phyloP scores from a whole-genome alignment of 2,329 filamentous ascomycete species.

The Didymella pomorum region DNA sequence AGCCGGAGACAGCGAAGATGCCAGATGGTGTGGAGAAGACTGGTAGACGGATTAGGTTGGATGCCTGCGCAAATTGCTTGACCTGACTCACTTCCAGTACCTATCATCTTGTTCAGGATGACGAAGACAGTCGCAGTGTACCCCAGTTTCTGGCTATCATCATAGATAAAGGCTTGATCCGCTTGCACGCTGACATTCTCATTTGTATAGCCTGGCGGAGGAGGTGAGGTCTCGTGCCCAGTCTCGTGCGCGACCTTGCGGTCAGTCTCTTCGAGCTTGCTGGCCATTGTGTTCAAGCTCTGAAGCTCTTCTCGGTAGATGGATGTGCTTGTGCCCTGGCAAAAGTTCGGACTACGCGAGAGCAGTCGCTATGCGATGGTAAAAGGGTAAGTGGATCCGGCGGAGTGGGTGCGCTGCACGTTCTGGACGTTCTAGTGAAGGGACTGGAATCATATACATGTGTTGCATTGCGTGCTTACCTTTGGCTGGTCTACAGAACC shows the following conservation, averaged over 20 bases:
- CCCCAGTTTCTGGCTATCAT: constrained; percentile 45
- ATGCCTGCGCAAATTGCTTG: neutral
- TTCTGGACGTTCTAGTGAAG: constrained; percentile 2
- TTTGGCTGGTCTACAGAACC: neutral
- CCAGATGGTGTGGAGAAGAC: constrained; percentile 65
- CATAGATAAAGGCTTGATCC: constrained; percentile 45
- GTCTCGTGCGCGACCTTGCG: constrained; percentile 28
- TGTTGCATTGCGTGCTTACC: constrained; percentile 25
- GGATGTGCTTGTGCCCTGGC: neutral
- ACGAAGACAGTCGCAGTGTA: constrained; percentile 47
- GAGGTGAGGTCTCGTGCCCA: constrained; percentile 23
- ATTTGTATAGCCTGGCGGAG: constrained; percentile 27
- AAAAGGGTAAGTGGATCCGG: constrained; percentile 2
- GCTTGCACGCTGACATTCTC: constrained; percentile 39
- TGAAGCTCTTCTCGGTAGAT: neutral
- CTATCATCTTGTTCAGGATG: constrained; percentile 47
- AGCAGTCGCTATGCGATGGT: neutral
- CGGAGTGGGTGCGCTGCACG: constrained; percentile 22
- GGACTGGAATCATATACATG: constrained; percentile 29
- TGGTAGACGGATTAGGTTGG: constrained; percentile 13
- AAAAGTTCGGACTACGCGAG: neutral
- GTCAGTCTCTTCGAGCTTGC: constrained; percentile 31
- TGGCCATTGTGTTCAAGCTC: constrained; percentile 26
- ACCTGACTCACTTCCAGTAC: constrained; percentile 35
- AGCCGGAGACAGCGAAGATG: constrained; percentile 64